phyloP scores from a whole-genome alignment of 768 basidiomycete species.

The Kwoniella bestiolae region DNA sequence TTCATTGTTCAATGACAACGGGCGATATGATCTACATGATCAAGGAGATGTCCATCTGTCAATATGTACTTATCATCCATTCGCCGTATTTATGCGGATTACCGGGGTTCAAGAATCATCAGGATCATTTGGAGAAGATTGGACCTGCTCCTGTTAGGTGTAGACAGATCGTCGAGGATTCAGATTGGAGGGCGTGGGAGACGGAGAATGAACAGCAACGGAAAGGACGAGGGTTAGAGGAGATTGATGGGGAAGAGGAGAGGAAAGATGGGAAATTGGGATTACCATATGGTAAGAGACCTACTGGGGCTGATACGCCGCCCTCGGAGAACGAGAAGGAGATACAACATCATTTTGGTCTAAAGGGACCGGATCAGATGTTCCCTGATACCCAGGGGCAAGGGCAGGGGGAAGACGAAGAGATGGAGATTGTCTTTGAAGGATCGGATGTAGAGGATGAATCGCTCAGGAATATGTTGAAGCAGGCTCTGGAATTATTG shows the following conservation, averaged over 20 bases:
- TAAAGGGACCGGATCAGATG: conserved; percentile 11
- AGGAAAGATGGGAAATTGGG: not conserved
- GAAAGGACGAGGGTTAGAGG: not conserved
- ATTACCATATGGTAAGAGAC: conserved; percentile 17
- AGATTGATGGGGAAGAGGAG: not conserved
- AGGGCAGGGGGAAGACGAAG: not conserved
- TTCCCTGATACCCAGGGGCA: not conserved
- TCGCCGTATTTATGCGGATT: conserved; percentile 92
- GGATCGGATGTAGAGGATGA: conserved; percentile 15
- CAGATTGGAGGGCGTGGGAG: conserved; percentile 36
- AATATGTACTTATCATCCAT: conserved; percentile 90
- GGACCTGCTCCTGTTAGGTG: conserved; percentile 44
- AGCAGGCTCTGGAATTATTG: conserved; percentile 27
- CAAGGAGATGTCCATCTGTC: conserved; percentile 91
- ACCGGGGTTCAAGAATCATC: conserved; percentile 75
- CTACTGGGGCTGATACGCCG: conserved; percentile 13
- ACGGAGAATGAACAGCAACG: not conserved
- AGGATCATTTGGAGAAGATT: conserved; percentile 18
- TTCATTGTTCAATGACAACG: conserved; percentile 94
- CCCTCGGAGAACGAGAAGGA: conserved; percentile 5
- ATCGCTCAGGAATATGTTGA: conserved; percentile 23
- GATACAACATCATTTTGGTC: conserved; percentile 13
- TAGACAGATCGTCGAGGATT: conserved; percentile 45
- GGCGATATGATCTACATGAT: conserved; percentile 87
- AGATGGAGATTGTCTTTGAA: conserved; percentile 12